Evolutionary conservation across 1,139 yeast species (phyloP).

Genomic region (Blastobotrys petasosporus): DNA sequence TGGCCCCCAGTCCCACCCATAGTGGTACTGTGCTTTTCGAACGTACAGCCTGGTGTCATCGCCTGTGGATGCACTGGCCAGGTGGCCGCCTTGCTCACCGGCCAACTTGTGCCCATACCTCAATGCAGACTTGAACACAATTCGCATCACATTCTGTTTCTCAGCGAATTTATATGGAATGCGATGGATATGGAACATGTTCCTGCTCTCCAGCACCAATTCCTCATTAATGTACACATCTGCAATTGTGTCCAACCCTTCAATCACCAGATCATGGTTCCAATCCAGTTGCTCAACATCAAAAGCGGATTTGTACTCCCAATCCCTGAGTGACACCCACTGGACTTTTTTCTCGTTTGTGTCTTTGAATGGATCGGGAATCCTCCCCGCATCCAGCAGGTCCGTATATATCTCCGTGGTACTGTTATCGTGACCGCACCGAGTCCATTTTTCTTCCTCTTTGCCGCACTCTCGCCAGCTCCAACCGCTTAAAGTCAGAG

Average conservation of each 20-base stretch:
- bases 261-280: slow-evolving; percentile 32
- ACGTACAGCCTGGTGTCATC: slow-evolving; percentile 40
- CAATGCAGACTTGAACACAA: slow-evolving; percentile 32
- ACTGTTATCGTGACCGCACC: slow-evolving; percentile 20
- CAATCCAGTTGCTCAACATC: slow-evolving; percentile 1
- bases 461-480: slow-evolving; percentile 21
- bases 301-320: slow-evolving; percentile 27
- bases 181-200: slow-evolving; percentile 37
- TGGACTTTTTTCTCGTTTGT: slow-evolving; percentile 40
- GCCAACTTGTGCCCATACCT: slow-evolving; percentile 27
- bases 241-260: slow-evolving; percentile 45
- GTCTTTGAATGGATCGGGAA: slow-evolving; percentile 43
- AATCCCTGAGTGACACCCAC: slow-evolving; percentile 42
- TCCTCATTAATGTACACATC: slow-evolving; percentile 36
- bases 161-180: slow-evolving; percentile 21
- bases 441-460: slow-evolving; percentile 21
- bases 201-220: slow-evolving; percentile 33
- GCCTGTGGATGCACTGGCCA: slow-evolving; percentile 34
- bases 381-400: slow-evolving; percentile 34
- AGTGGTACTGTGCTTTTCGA: slow-evolving; percentile 51
- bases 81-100: slow-evolving; percentile 22
- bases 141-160: slow-evolving; percentile 25
- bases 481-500: slow-evolving; percentile 16
- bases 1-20: slow-evolving; percentile 61
- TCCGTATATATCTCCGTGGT: slow-evolving; percentile 40